Base-by-base conservation (phyloP, 768 basidiomycete species). In the Pisolithus marmoratus region DNA sequence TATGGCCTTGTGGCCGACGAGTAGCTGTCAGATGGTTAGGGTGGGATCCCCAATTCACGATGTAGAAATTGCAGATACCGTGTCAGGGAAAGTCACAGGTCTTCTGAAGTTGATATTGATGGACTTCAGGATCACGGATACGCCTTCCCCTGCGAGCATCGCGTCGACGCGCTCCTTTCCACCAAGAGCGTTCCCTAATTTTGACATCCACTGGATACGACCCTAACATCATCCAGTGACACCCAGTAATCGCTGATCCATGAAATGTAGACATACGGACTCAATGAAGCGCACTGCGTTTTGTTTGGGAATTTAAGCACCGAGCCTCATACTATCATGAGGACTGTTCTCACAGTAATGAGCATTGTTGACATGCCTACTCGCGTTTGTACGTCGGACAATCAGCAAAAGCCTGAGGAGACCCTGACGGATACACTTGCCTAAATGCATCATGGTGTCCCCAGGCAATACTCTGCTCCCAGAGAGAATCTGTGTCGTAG, bases 381-480 rank as follows among this genome's bases (percentile, higher is more conserved):
- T 29, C 29, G 29, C 8, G 29, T 34, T 34, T 34, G 34, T 34
- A 48, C 7, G 12, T 50, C 5, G 9, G n/a, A 26, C 38, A 15
- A 37, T 41, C 29, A 14, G 17, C 26, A 26, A 42, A 48, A 5
- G 15, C 23, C 26, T 48, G 24, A 12, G 50, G 40, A 24, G 46
- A 20, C 27, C 17, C 17, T 20, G 17, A 20, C 19, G 43, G 26
- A 27, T 29, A 5, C 43, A 74, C 85, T 40, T 63, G 87, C 88
- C 83, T 83, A 61, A 89, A 87, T 1, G 87, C 71, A 58, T 90
- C 88, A 27, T 85, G 82, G 56, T 90, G 84, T 47, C 88, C 88
- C 87, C 87, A 90, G 0, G 76, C 81, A n/a, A 90, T 78, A 14
- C 69, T 71, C 61, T 90, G 87, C 60, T 88, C 84, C 83, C 83